phyloP scores from a whole-genome alignment of 192 early-diverging fungal genomes.

The Spinellus fusiger region DNA sequence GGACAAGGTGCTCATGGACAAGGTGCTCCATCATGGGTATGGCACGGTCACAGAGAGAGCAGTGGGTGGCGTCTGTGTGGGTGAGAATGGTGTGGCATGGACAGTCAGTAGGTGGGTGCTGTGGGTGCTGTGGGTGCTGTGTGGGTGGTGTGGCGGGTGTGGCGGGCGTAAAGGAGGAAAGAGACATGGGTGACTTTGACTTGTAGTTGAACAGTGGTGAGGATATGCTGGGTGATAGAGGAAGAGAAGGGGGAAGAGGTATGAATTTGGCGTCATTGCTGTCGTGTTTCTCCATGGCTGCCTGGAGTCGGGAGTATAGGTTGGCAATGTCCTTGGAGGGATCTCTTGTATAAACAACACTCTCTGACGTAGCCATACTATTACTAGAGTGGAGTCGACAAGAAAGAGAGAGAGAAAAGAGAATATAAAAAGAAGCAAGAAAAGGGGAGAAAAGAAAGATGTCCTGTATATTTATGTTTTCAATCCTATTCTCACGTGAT shows the following conservation, averaged over 20 bases:
- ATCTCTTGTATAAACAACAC: not conserved
- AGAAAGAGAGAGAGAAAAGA: not conserved
- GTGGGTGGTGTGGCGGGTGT: not conserved
- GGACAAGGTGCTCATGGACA: conserved; percentile 10
- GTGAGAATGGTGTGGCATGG: conserved; percentile 23
- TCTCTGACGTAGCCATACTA: not conserved
- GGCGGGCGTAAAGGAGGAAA: not conserved
- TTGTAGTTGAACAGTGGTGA: too few relatives aligned
- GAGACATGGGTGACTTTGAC: too few relatives aligned
- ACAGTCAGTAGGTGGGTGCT: conserved; percentile 9
- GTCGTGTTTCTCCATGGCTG: conserved; percentile 35
- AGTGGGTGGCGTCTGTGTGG: conserved; percentile 14
- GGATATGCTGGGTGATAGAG: conserved; percentile 2
- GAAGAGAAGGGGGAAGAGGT: conserved; percentile 12
- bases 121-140: too few relatives aligned
- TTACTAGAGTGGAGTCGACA: too few relatives aligned
- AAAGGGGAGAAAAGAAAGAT: not conserved
- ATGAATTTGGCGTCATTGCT: conserved; percentile 6
- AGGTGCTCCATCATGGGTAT: conserved; percentile 22
- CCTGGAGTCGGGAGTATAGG: conserved; percentile 48
- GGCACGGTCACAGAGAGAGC: conserved; percentile 24
- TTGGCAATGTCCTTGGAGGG: conserved; percentile 46
- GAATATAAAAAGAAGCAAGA: not conserved
- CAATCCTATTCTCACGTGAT: not conserved
- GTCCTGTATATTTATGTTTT: not conserved